Percentiles rank a stretch among this genome's conserved stretches.
Evolutionary conservation across 2,329 filamentous ascomycete genomes (phyloP).

Genomic region (Ceratocystis harringtonii): DNA sequence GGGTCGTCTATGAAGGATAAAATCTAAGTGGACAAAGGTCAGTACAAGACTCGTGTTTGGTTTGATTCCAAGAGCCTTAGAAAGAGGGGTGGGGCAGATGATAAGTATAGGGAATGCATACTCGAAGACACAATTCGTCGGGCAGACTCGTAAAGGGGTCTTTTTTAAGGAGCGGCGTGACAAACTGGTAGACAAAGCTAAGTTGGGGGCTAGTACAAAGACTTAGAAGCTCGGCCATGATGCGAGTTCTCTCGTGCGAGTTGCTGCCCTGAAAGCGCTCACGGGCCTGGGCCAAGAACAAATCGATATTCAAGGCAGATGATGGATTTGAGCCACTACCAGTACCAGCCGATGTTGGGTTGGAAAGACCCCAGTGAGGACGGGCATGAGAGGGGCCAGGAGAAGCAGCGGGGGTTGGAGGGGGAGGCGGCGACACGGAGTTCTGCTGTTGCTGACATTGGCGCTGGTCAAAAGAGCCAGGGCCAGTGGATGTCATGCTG

Average conservation of each 20-base stretch:
- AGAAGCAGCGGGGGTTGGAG: conserved; percentile 50
- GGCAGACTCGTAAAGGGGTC: conserved; percentile 88
- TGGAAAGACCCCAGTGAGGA: conserved; percentile 42
- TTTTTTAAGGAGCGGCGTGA: conserved; percentile 85
- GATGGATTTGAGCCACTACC: conserved; percentile 29
- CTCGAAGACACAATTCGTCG: conserved; percentile 79
- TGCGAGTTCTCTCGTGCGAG: conserved; percentile 58
- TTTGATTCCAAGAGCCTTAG: not conserved
- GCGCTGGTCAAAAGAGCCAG: conserved; percentile 42
- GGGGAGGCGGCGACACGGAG: conserved; percentile 46
- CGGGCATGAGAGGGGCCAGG: conserved; percentile 46
- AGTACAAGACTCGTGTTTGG: too few species aligned
- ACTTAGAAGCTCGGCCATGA: conserved; percentile 78
- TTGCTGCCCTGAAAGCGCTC: conserved; percentile 67
- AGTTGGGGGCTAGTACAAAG: conserved; percentile 90
- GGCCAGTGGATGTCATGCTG: conserved; percentile 48
- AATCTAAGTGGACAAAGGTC: conserved; percentile 39
- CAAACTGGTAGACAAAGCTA: conserved; percentile 91
- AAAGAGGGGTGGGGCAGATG: not conserved
- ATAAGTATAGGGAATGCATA: conserved; percentile 26
- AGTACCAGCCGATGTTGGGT: conserved; percentile 24
- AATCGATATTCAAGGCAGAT: conserved; percentile 20
- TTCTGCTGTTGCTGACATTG: conserved; percentile 10
- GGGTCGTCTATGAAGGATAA: conserved; percentile 95
- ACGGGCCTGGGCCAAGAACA: conserved; percentile 63